Evolutionary conservation across 257 asterid species (phyloP).

Genomic region (Ehretia macrophylla): DNA sequence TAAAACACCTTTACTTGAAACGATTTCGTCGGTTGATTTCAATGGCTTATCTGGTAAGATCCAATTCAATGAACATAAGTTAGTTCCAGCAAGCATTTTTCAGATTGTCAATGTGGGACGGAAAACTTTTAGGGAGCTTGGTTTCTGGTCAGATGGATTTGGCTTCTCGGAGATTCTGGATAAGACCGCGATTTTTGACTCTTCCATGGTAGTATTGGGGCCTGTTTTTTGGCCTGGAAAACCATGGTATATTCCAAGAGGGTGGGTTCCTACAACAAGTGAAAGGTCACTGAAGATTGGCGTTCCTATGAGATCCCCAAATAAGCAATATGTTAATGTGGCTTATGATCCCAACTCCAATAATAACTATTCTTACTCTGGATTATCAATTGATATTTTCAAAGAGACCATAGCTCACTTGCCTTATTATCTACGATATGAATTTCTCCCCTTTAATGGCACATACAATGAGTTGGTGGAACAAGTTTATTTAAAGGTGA

Average conservation of each 20-base stretch:
- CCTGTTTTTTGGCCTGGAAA: slow-evolving; percentile 38
- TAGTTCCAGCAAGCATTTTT: slow-evolving; percentile 15
- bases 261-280: slow-evolving; percentile 33
- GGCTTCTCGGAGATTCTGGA: slow-evolving; percentile 24
- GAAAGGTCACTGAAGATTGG: slow-evolving; percentile 28
- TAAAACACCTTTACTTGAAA: slow-evolving; percentile 2
- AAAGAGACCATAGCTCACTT: slow-evolving; percentile 7
- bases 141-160: slow-evolving; percentile 24
- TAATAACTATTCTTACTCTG: slow-evolving; percentile 7
- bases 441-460: slow-evolving; percentile 19
- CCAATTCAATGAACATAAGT: slow-evolving; percentile 11
- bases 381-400: slow-evolving; percentile 37
- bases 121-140: slow-evolving; percentile 27
- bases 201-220: slow-evolving; percentile 26
- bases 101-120: slow-evolving; percentile 33
- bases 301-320: slow-evolving; percentile 24
- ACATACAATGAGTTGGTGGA: slow-evolving; percentile 25
- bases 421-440: slow-evolving; percentile 10
- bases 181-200: background rate
- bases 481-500: slow-evolving; percentile 28
- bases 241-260: slow-evolving; percentile 23
- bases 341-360: slow-evolving; percentile 9
- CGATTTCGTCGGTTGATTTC: slow-evolving; percentile 1
- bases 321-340: slow-evolving; percentile 23
- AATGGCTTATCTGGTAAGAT: slow-evolving; percentile 30